Percentiles rank a stretch among this genome's conserved stretches.
Conservation (phyloP, 495 filamentous ascomycete species). For the Penicillium atrosanguineum region DNA sequence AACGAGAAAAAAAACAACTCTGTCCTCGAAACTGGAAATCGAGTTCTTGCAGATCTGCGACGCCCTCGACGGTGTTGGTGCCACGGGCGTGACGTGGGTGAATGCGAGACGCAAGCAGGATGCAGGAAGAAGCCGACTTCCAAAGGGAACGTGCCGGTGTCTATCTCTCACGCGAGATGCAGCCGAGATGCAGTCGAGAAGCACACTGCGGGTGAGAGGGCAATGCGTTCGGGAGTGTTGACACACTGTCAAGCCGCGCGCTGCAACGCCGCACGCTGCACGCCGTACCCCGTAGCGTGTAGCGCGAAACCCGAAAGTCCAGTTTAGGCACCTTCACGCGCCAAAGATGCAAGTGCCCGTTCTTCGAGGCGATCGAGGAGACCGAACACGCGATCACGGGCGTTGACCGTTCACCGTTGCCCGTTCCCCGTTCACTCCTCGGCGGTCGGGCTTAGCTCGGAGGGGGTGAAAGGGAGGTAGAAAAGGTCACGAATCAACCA, state of each 20-base stretch:
- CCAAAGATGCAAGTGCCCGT: too few species aligned
- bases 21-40: not conserved
- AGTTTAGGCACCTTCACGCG: too few species aligned
- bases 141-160: not conserved
- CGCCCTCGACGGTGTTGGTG: not conserved
- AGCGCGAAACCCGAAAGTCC: too few species aligned
- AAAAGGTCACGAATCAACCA: constrained; percentile 49
- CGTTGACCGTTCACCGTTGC: too few species aligned
- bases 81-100: not conserved
- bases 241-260: not conserved
- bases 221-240: not conserved
- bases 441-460: constrained; percentile 14
- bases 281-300: too few species aligned
- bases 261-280: not conserved
- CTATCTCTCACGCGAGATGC: not conserved
- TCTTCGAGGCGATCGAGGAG: not conserved
- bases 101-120: not conserved
- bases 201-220: not conserved
- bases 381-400: not conserved
- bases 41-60: not conserved
- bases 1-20: not conserved
- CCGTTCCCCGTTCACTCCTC: not conserved
- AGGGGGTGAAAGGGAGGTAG: constrained; percentile 35
- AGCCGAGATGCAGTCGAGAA: not conserved
- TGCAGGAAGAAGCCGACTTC: not conserved